These are phyloP conservation scores for Fusarium avenaceum DNA, from an alignment of 2,329 filamentous ascomycete genomes.

Conservation along the genomic window DNA sequence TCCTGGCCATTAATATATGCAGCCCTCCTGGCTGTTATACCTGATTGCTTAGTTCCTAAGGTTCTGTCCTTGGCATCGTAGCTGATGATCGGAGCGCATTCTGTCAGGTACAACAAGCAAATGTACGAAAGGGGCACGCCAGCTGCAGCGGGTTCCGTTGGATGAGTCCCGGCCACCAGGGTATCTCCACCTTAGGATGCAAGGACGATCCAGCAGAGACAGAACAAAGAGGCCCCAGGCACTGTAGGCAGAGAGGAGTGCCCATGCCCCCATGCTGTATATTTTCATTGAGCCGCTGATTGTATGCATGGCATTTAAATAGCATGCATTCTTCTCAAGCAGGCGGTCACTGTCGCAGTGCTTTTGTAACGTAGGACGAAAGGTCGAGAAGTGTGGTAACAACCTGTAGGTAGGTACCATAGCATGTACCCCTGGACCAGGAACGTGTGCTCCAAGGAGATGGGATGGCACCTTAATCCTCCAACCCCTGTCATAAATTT, in stretches of 20 bases:
- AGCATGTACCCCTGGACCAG: constrained; percentile 31
- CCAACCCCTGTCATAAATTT: constrained; percentile 30
- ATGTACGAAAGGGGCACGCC: constrained; percentile 33
- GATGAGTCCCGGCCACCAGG: constrained; percentile 20
- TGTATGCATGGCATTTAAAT: neutral
- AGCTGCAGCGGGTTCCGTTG: constrained; percentile 11
- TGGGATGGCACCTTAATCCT: constrained; percentile 24
- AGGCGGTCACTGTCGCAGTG: neutral
- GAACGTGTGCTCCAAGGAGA: constrained; percentile 8
- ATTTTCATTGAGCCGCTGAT: neutral
- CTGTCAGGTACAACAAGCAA: constrained; percentile 22
- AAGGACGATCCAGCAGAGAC: constrained; percentile 38
- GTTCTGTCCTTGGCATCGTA: neutral
- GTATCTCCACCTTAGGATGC: constrained; percentile 38
- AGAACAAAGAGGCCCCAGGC: constrained; percentile 22
- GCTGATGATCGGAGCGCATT: neutral
- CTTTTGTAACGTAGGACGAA: constrained; percentile 2
- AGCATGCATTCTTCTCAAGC: neutral
- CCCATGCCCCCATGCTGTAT: constrained; percentile 5
- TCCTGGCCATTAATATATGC: neutral
- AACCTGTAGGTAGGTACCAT: constrained; percentile 13
- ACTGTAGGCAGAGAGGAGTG: constrained; percentile 14
- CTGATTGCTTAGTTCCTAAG: neutral
- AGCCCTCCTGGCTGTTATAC: neutral
- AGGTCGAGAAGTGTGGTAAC: constrained; percentile 17